A percentile compares a stretch with the other conserved stretches of the same genome.
phyloP scores from a whole-genome alignment of 805 yeast genomes.

The Blastobotrys americana region DNA sequence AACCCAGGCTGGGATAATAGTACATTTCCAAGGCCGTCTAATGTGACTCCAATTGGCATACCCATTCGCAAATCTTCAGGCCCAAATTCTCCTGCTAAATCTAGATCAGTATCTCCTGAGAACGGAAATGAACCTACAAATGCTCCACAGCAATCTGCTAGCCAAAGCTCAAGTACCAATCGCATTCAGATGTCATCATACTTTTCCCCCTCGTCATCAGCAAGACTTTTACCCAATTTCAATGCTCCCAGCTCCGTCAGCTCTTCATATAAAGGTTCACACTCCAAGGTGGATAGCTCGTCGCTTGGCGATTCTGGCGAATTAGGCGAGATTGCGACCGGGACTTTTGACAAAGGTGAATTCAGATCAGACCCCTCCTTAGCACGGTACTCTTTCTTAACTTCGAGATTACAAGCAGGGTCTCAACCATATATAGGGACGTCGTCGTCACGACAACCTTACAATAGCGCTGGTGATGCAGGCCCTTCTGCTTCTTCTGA shows the following conservation, averaged over 20 bases:
- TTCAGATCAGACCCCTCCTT: background rate
- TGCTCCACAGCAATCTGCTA: conserved; percentile 1
- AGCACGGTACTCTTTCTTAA: background rate
- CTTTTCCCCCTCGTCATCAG: conserved; percentile 24
- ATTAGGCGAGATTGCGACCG: background rate
- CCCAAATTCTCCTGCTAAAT: conserved; percentile 13
- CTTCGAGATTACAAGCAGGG: background rate
- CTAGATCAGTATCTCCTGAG: background rate
- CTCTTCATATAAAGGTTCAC: conserved; percentile 23
- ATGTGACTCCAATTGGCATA: conserved; percentile 2
- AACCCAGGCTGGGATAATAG: background rate
- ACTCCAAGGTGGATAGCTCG: conserved; percentile 3
- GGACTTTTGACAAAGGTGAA: background rate
- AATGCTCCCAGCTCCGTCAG: conserved; percentile 26
- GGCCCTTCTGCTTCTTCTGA: conserved; percentile 9
- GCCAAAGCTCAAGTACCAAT: conserved; percentile 7
- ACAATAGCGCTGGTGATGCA: too few relatives aligned
- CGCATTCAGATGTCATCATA: conserved; percentile 20
- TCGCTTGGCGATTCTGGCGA: background rate
- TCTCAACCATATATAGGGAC: too few relatives aligned
- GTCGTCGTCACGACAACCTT: too few relatives aligned
- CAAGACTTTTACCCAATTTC: conserved; percentile 23
- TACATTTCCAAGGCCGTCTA: background rate
- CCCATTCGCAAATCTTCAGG: conserved; percentile 6
- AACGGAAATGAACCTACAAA: background rate